Base-by-base conservation (phyloP, 805 yeast genomes). In the Kodamaea leandrae region DNA sequence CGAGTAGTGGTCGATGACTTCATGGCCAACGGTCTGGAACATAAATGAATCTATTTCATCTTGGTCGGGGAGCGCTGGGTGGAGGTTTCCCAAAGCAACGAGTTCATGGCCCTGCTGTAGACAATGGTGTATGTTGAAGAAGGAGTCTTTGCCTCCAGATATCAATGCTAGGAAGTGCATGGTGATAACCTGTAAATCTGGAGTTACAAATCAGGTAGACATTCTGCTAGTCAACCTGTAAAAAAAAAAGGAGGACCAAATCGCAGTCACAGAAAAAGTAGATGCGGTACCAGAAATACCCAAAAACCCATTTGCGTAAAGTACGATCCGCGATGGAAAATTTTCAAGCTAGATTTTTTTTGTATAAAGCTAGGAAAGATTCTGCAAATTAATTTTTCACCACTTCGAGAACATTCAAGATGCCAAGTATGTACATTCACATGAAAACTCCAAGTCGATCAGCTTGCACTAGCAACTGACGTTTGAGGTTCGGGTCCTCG, bases 11-110 rank as follows among this genome's bases (percentile, higher is more conserved):
- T 76, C 72, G 2, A 93, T 71, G 3, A 85, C 77, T 47, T 84
- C 86, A 60, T 86, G 93, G 0, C 99, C 99, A 6, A 93, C 98
- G 0, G 99, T 93, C 63, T 93, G 99, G 61, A 86, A 93, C 99
- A 93, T 93, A 57, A 83, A 91, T 40, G 96, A 86, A 59, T 93
- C 97, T 40, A 93, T 65, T 60, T 93, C 99, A 50, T 63, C 64
- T n/a, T 43, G 44, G 34, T 55, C 54, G 16, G 40, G 7, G 24
- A 58, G 61, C 1, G 72, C 71, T 1, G 96, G 96, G 53, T 80
- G 78, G 46, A 93, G 61, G 54, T 93, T 93, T 0, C 89, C 98
- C 35, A 91, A 62, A 1, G 96, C 96, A 0, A 78, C 78, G 4
- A 93, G 66, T 52, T 86, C 86, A 64, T 93, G 99, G 10, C 95